Percentiles rank a stretch among this genome's conserved stretches.
These are phyloP conservation scores for Abrus pulchellus DNA, from an alignment of 306 rosid species.

Conservation along the genomic window DNA sequence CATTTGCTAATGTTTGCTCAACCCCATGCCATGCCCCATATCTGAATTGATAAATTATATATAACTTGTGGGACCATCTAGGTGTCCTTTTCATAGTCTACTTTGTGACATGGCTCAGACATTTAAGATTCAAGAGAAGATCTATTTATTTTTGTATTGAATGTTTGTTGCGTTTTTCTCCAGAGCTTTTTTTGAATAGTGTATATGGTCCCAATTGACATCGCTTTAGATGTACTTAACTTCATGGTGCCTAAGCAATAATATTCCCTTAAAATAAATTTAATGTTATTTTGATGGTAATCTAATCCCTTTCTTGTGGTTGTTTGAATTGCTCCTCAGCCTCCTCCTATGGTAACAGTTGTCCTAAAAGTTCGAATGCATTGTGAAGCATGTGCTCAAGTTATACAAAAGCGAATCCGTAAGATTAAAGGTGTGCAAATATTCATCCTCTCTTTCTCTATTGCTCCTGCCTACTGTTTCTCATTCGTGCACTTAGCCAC, in stretches of 20 bases:
- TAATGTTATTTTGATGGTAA: neutral
- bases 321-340: conserved; percentile 52
- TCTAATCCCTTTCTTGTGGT: conserved; percentile 11
- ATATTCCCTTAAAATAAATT: neutral
- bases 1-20: neutral
- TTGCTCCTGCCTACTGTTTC: neutral
- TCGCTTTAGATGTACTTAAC: neutral
- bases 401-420: conserved; percentile 67
- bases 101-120: neutral
- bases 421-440: conserved; percentile 78
- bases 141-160: neutral
- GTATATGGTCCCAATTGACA: neutral
- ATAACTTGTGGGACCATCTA: conserved; percentile 1
- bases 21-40: conserved; percentile 18
- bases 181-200: neutral
- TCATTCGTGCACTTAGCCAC: neutral
- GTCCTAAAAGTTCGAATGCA: conserved; percentile 75
- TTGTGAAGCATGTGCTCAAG: conserved; percentile 87
- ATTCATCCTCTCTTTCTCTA: neutral
- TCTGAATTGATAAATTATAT: neutral
- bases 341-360: conserved; percentile 66
- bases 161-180: conserved; percentile 7
- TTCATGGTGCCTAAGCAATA: neutral
- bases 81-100: neutral
- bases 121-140: neutral